A percentile compares a stretch with the other conserved stretches of the same genome.
These are phyloP conservation scores for Scheffersomyces segobiensis DNA, from an alignment of 1,139 yeast species.

Conservation along the genomic window DNA sequence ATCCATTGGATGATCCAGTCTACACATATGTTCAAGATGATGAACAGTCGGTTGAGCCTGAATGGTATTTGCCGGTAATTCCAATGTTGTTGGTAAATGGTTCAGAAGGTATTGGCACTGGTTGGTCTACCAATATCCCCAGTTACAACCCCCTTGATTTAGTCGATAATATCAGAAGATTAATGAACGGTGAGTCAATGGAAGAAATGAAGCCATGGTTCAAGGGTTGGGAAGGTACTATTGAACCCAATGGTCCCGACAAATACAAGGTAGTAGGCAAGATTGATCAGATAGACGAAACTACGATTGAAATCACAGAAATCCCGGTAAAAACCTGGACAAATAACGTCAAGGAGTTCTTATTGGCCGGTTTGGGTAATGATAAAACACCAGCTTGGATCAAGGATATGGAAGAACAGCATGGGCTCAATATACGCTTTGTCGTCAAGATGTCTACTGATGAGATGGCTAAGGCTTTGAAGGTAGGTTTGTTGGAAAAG, in stretches of 20 bases:
- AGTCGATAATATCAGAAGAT: slow-evolving; percentile 65
- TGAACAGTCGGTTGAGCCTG: slow-evolving; percentile 93
- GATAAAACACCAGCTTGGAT: slow-evolving; percentile 82
- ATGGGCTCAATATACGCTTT: slow-evolving; percentile 77
- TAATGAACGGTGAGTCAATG: slow-evolving; percentile 74
- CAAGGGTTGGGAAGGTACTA: slow-evolving; percentile 90
- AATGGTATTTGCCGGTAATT: slow-evolving; percentile 88
- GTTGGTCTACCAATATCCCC: slow-evolving; percentile 96
- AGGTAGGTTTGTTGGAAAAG: slow-evolving; percentile 76
- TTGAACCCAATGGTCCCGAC: slow-evolving; percentile 64
- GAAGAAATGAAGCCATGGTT: slow-evolving; percentile 90
- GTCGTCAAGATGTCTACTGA: slow-evolving; percentile 70
- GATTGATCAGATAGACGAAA: slow-evolving; percentile 78
- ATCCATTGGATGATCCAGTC: slow-evolving; percentile 78
- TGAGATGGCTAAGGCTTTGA: slow-evolving; percentile 79
- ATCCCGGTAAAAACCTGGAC: slow-evolving; percentile 95
- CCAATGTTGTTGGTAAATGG: slow-evolving; percentile 96
- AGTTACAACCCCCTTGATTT: slow-evolving; percentile 85
- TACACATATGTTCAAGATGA: slow-evolving; percentile 86
- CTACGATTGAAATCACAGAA: slow-evolving; percentile 85
- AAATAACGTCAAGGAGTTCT: slow-evolving; percentile 79
- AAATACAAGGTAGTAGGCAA: slow-evolving; percentile 76
- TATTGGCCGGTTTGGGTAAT: slow-evolving; percentile 73
- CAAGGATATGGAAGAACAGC: slow-evolving; percentile 94
- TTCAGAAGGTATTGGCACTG: slow-evolving; percentile 98